phyloP scores from a whole-genome alignment of 306 rosid species.

The Gleditsia sinensis region DNA sequence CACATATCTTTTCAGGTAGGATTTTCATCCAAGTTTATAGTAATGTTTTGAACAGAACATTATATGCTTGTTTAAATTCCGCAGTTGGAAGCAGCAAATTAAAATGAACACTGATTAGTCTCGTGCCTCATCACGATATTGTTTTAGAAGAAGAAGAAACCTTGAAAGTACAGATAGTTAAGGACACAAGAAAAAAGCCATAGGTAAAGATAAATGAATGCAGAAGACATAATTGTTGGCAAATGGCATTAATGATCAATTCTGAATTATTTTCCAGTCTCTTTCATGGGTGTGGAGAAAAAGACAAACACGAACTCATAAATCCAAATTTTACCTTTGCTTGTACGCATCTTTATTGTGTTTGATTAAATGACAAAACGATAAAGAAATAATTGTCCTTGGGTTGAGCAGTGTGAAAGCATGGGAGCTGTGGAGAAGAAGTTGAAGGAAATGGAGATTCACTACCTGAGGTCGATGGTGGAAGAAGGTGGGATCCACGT shows the following conservation, averaged over 20 bases:
- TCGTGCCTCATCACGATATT: neutral
- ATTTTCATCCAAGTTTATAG: neutral
- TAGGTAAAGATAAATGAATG: neutral
- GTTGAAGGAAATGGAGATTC: conserved; percentile 75
- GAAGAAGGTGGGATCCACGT: conserved; percentile 86
- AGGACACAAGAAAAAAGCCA: conserved; percentile 17
- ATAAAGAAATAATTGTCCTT: neutral
- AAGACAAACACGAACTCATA: conserved; percentile 13
- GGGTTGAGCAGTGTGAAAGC: conserved; percentile 71
- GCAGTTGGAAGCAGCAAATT: neutral
- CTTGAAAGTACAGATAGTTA: too few relatives aligned
- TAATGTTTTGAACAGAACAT: neutral
- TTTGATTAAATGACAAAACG: neutral
- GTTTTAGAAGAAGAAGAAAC: neutral
- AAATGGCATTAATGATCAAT: neutral
- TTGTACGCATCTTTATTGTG: conserved; percentile 28
- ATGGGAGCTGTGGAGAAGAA: conserved; percentile 89
- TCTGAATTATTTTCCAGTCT: neutral
- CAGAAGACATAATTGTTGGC: too few relatives aligned
- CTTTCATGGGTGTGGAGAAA: neutral
- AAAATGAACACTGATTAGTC: neutral
- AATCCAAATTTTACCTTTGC: neutral
- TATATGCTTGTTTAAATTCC: neutral
- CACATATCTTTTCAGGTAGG: conserved; percentile 90
- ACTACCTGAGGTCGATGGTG: conserved; percentile 59